Base-by-base conservation (phyloP, 805 yeast genomes). In the Cyberlindnera sargentensis region DNA sequence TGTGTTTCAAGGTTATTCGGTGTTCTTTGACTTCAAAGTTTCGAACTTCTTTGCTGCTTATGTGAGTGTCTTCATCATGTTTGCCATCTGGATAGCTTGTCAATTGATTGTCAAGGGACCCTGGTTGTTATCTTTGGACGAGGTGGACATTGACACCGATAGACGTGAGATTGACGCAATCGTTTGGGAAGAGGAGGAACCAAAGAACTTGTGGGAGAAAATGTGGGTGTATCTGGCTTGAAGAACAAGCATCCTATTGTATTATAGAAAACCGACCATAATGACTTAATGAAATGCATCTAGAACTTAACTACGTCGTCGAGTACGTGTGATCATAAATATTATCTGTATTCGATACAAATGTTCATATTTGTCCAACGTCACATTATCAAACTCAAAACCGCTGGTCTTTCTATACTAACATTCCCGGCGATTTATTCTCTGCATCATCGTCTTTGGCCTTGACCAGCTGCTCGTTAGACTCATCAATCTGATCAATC, bases 1-100 rank as follows among this genome's bases (percentile, higher is more conserved):
- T 23, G 71, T 85, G 46, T 69, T 86, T 48, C 93, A 87, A 65
- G 95, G 95, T 36, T 86, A 75, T 62, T 62, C 72, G 3, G 76
- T 76, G 2, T 86, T 86, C 66, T 76, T 76, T 43, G 66, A 66
- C 34, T 64, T 82, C 56, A 68, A 65, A 44, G 85, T 75, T 3
- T 9, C 34, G 11, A 37, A 39, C 24, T 86, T 86, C 67, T 76
- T 84, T 60, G 77, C 86, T 26, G 76, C 84, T n/a, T 86, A 86
- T 57, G 66, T 86, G 41, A 84, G 91, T n/a, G 67, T 82, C 20
- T 71, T 84, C 45, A 63, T 82, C 40, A 80, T 80, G 63, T 66
- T 71, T 30, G 72, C 67, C 8, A 52, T 75, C 8, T 86, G 80
- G 81, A 46, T 72, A 5, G 71, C 71, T 8, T 72, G 78, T 57